Evolutionary conservation across 2,329 filamentous ascomycete genomes (phyloP), one percentile per base, ranked within the genome.

Genomic region (Paraphoma sp.): DNA sequence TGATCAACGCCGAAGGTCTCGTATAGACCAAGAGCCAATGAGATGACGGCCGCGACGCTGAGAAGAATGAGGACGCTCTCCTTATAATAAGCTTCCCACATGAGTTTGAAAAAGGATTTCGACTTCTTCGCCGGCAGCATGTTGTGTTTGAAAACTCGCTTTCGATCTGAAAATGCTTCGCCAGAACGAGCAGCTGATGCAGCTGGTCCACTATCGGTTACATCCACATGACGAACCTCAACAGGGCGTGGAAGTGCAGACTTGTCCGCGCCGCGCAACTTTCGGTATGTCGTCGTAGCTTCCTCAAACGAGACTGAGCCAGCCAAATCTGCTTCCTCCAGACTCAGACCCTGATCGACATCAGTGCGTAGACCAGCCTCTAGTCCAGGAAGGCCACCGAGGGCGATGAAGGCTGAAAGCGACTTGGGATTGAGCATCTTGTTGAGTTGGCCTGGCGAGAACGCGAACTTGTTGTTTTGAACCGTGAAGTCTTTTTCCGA

Each of bases 31-130:
- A 92, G 79, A 8, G 86, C 87, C 7, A 92, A 76, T 0, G 89
- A 92, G 9, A 92, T 82, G 10, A 87, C 79, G 1, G 89, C 89
- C 9, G 89, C 89, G 33, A 86, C 81, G 0, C 87, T 89, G 56
- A 92, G 78, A 6, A 92, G 77, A 40, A 92, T 88, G 41, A 92
- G 83, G 36, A 92, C 87, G 62, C 89, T 89, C 75, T 92, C 89
- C 63, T 91, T 89, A 72, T 89, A 90, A 2, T 69, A 31, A 86
- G 89, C 87, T 58, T 84, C 84, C 88, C 88, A 91, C 56, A 87
- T 81, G 8, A 90, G 70, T 54, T 78, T 80, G 64, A 85, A 80
- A 38, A 91, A 81, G 1, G 86, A 82, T 30, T 85, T 87, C 1
- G 83, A 79, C 72, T 89, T 88, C 69, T 87, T 86, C 44, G 85